phyloP scores from a whole-genome alignment of 2,329 filamentous ascomycete species.

The Botryosphaeria agaves region DNA sequence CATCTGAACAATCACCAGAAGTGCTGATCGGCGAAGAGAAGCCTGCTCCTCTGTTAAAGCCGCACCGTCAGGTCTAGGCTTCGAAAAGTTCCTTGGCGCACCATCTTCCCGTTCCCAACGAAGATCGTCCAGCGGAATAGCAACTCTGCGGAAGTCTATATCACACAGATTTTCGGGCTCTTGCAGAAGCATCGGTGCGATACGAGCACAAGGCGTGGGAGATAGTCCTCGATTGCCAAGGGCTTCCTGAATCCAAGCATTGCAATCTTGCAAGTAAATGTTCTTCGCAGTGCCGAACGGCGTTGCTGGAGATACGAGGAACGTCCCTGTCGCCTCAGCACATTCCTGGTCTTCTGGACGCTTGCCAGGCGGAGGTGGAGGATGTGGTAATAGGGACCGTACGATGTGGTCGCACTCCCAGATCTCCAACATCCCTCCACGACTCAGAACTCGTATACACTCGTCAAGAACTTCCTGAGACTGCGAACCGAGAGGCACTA shows the following conservation, averaged over 20 bases:
- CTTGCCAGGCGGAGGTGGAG: slow-evolving; percentile 39
- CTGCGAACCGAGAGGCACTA: slow-evolving; percentile 38
- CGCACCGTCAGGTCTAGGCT: slow-evolving; percentile 7
- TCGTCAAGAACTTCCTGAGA: slow-evolving; percentile 49
- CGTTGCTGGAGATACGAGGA: slow-evolving; percentile 66
- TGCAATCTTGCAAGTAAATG: slow-evolving; percentile 66
- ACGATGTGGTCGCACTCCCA: slow-evolving; percentile 83
- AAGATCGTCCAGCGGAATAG: slow-evolving; percentile 71
- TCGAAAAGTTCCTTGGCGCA: slow-evolving; percentile 5
- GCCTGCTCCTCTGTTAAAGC: slow-evolving; percentile 35
- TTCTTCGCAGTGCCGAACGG: slow-evolving; percentile 70
- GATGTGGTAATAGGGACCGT: slow-evolving; percentile 66
- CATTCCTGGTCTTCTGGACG: slow-evolving; percentile 45
- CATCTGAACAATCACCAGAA: slow-evolving; percentile 64
- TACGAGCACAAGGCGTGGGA: slow-evolving; percentile 59
- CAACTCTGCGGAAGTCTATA: slow-evolving; percentile 57
- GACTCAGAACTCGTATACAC: slow-evolving; percentile 56
- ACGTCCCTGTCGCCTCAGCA: slow-evolving; percentile 57
- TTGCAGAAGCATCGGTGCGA: slow-evolving; percentile 62
- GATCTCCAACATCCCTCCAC: slow-evolving; percentile 66
- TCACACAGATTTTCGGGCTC: slow-evolving; percentile 57
- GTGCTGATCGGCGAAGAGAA: slow-evolving; percentile 60
- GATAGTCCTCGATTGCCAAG: slow-evolving; percentile 54
- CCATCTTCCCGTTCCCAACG: slow-evolving; percentile 64
- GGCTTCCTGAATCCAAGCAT: slow-evolving; percentile 61